A percentile compares a stretch with the other conserved stretches of the same genome.
Conservation (phyloP, 371 early-diverging fungal genomes). For the Conidiobolus incongruus region DNA sequence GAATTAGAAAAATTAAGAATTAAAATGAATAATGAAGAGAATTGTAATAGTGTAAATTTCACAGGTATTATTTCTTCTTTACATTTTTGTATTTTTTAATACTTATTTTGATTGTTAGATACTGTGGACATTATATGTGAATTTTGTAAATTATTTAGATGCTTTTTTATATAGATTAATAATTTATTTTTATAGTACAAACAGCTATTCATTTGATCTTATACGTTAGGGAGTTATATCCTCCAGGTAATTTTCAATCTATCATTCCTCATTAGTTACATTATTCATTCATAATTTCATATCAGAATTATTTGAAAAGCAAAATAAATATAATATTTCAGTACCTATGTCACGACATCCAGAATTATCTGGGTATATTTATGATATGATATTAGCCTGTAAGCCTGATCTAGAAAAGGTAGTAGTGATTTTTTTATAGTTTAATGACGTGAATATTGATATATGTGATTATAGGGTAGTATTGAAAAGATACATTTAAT, state of each 20-base stretch:
- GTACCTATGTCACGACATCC: conserved; percentile 23
- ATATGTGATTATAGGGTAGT: conserved; percentile 10
- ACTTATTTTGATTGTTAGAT: conserved; percentile 2
- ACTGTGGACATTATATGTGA: conserved; percentile 7
- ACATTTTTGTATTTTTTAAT: too few relatives aligned
- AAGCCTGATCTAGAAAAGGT: conserved; percentile 19
- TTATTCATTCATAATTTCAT: not conserved
- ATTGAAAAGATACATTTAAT: conserved; percentile 14
- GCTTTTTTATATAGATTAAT: not conserved
- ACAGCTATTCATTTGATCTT: conserved; percentile 29
- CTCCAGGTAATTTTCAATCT: conserved; percentile 10
- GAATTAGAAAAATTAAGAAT: too few relatives aligned
- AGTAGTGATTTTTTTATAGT: not conserved
- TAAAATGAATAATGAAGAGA: too few relatives aligned
- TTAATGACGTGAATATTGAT: not conserved
- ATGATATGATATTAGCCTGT: conserved; percentile 16
- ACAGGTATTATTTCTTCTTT: too few relatives aligned
- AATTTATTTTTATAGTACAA: conserved; percentile 12
- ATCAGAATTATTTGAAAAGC: conserved; percentile 14
- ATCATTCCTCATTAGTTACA: not conserved
- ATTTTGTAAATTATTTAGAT: conserved; percentile 7
- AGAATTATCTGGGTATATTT: conserved; percentile 15
- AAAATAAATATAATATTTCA: conserved; percentile 22
- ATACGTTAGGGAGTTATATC: conserved; percentile 22
- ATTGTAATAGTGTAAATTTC: too few relatives aligned